Evolutionary conservation across 345 rosid species (phyloP), one percentile per base, ranked within the genome.

Genomic region (Pelargonium nanum): DNA sequence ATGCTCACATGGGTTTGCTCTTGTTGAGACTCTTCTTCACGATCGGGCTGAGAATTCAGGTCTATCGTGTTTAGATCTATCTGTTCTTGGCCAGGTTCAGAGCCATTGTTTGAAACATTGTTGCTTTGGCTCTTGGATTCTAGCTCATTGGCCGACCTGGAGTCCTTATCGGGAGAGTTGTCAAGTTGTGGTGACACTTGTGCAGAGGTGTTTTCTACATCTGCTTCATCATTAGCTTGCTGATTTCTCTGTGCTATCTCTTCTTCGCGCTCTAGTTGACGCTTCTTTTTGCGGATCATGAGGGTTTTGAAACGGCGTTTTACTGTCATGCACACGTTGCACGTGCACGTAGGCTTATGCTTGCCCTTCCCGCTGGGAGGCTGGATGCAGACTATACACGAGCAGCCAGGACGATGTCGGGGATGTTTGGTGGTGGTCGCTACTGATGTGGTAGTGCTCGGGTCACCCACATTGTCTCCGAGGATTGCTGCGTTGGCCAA

Each of bases 301-400:
- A 93, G 83, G 57, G 99, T 93, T 70, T 84, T 93, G 68, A 89
- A 93, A 53, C 97, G 91, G 23, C 96, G 88, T 69, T 89, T 93
- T 19, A 85, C 93, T 0, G 97, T 85, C 86, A 78, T 83, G 63
- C 95, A 87, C 61, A 87, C 91, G 5, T 78, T 83, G 75, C 98
- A 92, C 20, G 84, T 87, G 79, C 98, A 92, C 17, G 93, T 72
- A 0, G 93, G 93, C 72, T 86, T 85, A 84, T 92, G 98, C 82
- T 92, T 92, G 45, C 98, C 98, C 69, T 92, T 89, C 44, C 96
- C 98, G 34, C 96, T 92, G 0, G 96, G 98, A 7, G 98, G 98
- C 67, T 92, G 98, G 75, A 88, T 92, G 75, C 98, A 92, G 53
- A 92, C 96, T 9, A 89, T 92, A 76, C 98, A 92, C 19, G 98